Base-by-base conservation (phyloP, 257 asterid species). In the Ilex asprella region DNA sequence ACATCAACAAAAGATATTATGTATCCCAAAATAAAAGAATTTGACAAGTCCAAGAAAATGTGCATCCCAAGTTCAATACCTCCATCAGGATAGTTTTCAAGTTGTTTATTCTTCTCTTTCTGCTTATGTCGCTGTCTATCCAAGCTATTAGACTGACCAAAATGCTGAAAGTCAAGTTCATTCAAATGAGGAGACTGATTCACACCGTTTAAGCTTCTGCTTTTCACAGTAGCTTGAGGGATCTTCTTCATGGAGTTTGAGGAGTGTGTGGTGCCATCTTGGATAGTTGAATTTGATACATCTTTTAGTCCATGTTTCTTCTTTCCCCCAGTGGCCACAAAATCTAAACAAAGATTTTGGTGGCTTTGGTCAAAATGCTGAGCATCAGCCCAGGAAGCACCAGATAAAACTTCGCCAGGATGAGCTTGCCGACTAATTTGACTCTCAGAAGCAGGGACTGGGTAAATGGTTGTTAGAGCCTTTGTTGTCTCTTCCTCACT, bases 401-500 rank as follows among this genome's bases (percentile, higher is more conserved):
- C 86, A 30, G 57, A 71, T 12, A 75, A 50, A 67, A 66, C 61
- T 73, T 65, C 71, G 56, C 67, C 66, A 71, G 86, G 67, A 80
- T 60, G 75, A 70, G 65, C 69, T 56, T 64, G 82, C 78, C 43
- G 84, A 70, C 67, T 64, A 50, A 62, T 68, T 62, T 72, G 87
- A 69, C 67, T 61, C 65, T 72, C 84, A 51, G 83, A 64, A 77
- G 83, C 78, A 30, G 87, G 95, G 59, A 73, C 77, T 66, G 82
- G 88, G 86, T 89, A 86, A 65, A 79, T 84, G 66, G 97, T 84
- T 67, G 91, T 84, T 60, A 85, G 55, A 74, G 96, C 89, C 70
- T 76, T 84, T 35, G 96, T 84, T 7, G 99, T 90, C 73, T 75
- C 84, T 73, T 89, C 95, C 78, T 93, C 95, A 13, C 85, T 80